Base-by-base conservation (phyloP, 2,329 filamentous ascomycete genomes). In the Esteya vermicola region DNA sequence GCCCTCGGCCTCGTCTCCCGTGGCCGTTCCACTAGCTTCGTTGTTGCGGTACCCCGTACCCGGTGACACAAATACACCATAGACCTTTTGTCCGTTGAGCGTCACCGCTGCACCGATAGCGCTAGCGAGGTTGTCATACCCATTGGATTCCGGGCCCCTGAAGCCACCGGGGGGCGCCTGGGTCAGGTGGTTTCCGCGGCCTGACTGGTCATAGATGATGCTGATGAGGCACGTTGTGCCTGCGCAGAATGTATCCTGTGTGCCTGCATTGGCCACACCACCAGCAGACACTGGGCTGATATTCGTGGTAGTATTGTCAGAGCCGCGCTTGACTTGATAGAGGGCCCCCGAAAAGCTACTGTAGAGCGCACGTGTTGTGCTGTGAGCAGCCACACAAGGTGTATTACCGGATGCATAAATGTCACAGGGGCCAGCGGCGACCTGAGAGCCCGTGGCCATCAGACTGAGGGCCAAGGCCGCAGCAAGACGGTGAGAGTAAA, bases 151-250 rank as follows among this genome's bases (percentile, higher is more conserved):
- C 0, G 75, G 75, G 9, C 75, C 75, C 0, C 50, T 55, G 48
- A 71, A 75, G 23, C 61, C 70, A 1, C 75, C 75, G 0, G 67
- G 66, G 0, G 72, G 70, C 2, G 75, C 77, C 46, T 73, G 73
- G 0, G 68, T 76, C 4, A 81, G 70, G 48, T 81, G 70, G 45
- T 81, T 81, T 1, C 63, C 63, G 2, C 55, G 56, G 40, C 74
- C 74, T 12, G 75, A 77, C 55, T 81, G 77, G 52, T 81, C 77
- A 51, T 80, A 80, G 39, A 78, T 77, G 48, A 72, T 63, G 1
- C 66, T 67, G 51, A 81, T 79, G 20, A 77, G 57, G 49, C 76
- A 81, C 12, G 72, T 78, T 0, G 75, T 78, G 36, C 59, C 54
- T 9, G 61, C 54, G 48, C 76, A 81, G 55, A 81, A 81, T 1